A percentile compares a stretch with the other conserved stretches of the same genome.
These are phyloP conservation scores for Venturia pyrina DNA, from an alignment of 2,329 filamentous ascomycete species.

Conservation along the genomic window DNA sequence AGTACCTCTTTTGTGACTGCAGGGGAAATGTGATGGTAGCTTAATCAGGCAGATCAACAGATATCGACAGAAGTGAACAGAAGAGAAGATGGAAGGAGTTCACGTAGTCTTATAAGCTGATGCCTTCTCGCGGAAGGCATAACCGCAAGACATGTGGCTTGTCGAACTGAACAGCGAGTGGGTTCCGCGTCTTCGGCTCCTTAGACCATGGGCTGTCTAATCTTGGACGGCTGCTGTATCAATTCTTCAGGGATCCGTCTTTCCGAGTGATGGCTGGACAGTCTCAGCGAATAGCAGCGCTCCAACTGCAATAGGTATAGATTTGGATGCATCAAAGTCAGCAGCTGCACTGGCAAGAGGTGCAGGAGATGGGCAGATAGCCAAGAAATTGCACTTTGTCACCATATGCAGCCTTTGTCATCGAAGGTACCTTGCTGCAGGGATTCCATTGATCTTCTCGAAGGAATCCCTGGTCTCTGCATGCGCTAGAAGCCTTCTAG, in stretches of 20 bases:
- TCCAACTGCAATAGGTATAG: constrained; percentile 1
- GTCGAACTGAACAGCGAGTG: neutral
- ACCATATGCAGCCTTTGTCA: constrained; percentile 6
- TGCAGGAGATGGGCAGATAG: neutral
- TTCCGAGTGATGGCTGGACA: neutral
- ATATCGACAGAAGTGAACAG: neutral
- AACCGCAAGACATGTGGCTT: constrained; percentile 7
- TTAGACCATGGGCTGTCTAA: neutral
- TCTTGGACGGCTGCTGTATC: neutral
- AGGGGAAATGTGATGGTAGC: neutral
- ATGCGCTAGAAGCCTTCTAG: neutral
- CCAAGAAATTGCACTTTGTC: neutral
- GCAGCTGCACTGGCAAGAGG: neutral
- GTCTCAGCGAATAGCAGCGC: neutral
- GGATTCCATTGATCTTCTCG: constrained; percentile 1
- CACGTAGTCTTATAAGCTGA: constrained; percentile 3
- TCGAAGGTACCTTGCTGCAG: constrained; percentile 3
- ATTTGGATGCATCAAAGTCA: constrained; percentile 5
- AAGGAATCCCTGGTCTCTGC: neutral
- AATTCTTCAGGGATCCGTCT: constrained; percentile 1
- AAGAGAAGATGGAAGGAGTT: neutral
- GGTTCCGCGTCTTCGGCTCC: constrained; percentile 2
- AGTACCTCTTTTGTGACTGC: neutral
- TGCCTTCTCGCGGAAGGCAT: neutral
- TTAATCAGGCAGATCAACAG: neutral